phyloP scores from a whole-genome alignment of 306 rosid species.

The Prunus campanulata region DNA sequence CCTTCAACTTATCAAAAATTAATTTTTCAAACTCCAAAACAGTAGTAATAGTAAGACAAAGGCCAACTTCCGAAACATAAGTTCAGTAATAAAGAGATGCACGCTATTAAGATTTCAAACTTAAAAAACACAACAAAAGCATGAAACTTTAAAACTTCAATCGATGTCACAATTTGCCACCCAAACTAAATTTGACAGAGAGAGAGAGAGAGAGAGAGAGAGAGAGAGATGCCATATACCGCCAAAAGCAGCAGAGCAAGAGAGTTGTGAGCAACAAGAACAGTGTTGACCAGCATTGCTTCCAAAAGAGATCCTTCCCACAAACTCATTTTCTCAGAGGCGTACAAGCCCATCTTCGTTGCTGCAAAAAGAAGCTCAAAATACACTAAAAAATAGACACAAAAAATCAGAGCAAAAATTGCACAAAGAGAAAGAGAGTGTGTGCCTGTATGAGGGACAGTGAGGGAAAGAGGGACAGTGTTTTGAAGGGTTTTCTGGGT shows the following conservation, averaged over 20 bases:
- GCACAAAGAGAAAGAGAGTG: constrained; percentile 14
- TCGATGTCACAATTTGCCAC: neutral
- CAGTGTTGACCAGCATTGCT: constrained; percentile 40
- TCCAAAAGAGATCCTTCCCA: constrained; percentile 36
- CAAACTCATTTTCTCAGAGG: constrained; percentile 25
- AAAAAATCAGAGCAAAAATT: neutral
- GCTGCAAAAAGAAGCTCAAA: constrained; percentile 29
- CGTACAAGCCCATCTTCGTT: constrained; percentile 42
- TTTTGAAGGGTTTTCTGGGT: constrained; percentile 23
- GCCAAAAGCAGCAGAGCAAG: constrained; percentile 47
- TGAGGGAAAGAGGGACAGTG: neutral
- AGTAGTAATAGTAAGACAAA: neutral
- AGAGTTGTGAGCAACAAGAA: constrained; percentile 44
- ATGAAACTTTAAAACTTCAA: neutral
- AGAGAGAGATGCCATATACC: constrained; percentile 28
- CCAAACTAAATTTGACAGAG: neutral
- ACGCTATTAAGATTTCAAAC: neutral
- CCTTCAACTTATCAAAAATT: neutral
- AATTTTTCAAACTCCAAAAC: neutral
- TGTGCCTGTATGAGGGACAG: neutral
- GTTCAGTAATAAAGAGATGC: neutral
- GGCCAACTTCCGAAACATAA: neutral
- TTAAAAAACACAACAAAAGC: neutral
- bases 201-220: neutral
- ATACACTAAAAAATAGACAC: neutral